phyloP scores from a whole-genome alignment of 441 rosid species.

The Jatropha podagrica region DNA sequence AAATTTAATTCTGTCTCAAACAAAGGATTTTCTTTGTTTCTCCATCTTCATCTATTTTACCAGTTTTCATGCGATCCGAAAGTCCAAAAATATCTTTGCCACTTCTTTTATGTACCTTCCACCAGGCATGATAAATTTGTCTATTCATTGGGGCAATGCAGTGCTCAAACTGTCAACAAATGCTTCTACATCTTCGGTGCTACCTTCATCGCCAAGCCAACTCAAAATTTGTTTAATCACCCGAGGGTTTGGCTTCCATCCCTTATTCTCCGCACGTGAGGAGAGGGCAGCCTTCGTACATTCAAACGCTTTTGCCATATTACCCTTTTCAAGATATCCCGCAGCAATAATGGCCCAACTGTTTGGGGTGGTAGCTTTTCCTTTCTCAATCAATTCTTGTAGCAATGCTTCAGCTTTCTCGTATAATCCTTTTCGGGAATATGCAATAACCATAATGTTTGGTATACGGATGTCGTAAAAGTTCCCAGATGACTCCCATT shows the following conservation, averaged over 20 bases:
- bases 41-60: constrained; percentile 46
- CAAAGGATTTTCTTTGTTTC: constrained; percentile 41
- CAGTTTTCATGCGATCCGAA: constrained; percentile 48
- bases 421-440: constrained; percentile 32
- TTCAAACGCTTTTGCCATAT: constrained; percentile 44
- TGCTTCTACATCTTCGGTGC: constrained; percentile 42
- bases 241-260: constrained; percentile 55
- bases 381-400: constrained; percentile 45
- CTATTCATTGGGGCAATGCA: constrained; percentile 31
- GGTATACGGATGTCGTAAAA: constrained; percentile 60
- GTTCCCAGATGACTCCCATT: constrained; percentile 73
- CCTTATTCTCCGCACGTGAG: constrained; percentile 33
- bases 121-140: constrained; percentile 54
- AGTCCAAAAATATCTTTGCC: constrained; percentile 44
- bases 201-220: constrained; percentile 64
- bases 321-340: constrained; percentile 44
- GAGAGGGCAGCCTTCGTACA: constrained; percentile 55
- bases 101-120: constrained; percentile 47
- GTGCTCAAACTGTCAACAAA: constrained; percentile 46
- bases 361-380: constrained; percentile 47
- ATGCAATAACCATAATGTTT: constrained; percentile 42
- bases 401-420: constrained; percentile 64
- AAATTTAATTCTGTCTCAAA: constrained; percentile 15
- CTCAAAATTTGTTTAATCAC: constrained; percentile 44
- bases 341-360: constrained; percentile 63